Evolutionary conservation across 768 basidiomycete species (phyloP).

Genomic region (Lactarius pseudohatsudake): DNA sequence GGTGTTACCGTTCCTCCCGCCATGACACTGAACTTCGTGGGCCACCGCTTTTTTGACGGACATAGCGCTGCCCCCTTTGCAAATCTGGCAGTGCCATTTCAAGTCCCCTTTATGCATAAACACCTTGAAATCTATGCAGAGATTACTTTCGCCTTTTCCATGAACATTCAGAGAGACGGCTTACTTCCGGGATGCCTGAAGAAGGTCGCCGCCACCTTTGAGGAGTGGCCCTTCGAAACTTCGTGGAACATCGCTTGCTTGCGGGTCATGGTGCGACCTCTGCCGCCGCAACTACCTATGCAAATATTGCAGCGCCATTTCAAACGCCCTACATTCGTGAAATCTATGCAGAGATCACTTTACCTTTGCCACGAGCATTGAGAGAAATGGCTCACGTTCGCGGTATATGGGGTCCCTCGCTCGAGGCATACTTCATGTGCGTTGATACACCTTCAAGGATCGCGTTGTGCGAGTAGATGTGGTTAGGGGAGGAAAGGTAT

Average conservation of each 20-base stretch:
- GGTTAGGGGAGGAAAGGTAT: slow-evolving; percentile 9
- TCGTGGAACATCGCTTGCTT: slow-evolving; percentile 39
- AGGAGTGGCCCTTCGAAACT: slow-evolving; percentile 30
- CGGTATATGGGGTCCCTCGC: slow-evolving; percentile 4
- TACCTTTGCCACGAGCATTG: neutral
- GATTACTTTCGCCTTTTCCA: neutral
- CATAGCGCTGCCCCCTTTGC: slow-evolving; percentile 32
- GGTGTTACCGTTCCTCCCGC: slow-evolving; percentile 13
- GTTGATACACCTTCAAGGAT: neutral
- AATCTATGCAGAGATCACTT: slow-evolving; percentile 28
- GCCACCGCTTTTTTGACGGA: slow-evolving; percentile 34
- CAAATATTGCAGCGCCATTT: slow-evolving; percentile 38
- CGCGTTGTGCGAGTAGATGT: neutral
- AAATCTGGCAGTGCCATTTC: slow-evolving; percentile 38
- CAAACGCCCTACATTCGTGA: slow-evolving; percentile 25
- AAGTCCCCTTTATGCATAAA: slow-evolving; percentile 21
- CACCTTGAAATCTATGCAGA: slow-evolving; percentile 29
- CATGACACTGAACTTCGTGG: slow-evolving; percentile 33
- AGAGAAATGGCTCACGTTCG: slow-evolving; percentile 3
- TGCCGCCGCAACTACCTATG: slow-evolving; percentile 18
- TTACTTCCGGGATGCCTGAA: slow-evolving; percentile 3
- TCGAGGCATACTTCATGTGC: slow-evolving; percentile 24
- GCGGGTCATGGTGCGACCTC: slow-evolving; percentile 31
- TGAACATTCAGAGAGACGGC: neutral
- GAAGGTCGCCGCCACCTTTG: slow-evolving; percentile 17